Conservation (phyloP, 2,329 filamentous ascomycete genomes). For the Fusarium setosum region DNA sequence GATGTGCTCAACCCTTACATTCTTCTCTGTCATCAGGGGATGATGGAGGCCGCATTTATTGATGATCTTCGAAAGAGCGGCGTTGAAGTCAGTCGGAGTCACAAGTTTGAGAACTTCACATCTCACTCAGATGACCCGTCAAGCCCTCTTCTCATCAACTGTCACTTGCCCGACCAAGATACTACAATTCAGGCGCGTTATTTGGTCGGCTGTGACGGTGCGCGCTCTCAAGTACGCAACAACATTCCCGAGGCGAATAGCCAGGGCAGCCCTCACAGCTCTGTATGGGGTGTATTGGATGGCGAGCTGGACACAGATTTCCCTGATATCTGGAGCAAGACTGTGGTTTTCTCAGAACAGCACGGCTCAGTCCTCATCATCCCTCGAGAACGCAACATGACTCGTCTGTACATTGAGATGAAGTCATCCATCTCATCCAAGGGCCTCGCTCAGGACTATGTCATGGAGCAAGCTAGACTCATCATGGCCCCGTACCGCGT, state of each 20-base stretch:
- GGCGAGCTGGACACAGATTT: slow-evolving; percentile 77
- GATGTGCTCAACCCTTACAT: slow-evolving; percentile 67
- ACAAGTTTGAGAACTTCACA: slow-evolving; percentile 67
- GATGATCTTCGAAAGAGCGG: slow-evolving; percentile 74
- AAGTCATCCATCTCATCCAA: slow-evolving; percentile 55
- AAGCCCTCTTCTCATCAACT: slow-evolving; percentile 57
- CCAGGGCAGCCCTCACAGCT: slow-evolving; percentile 63
- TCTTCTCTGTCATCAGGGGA: slow-evolving; percentile 75
- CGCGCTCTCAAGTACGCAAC: slow-evolving; percentile 74
- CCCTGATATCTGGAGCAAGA: slow-evolving; percentile 80
- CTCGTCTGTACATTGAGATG: slow-evolving; percentile 69
- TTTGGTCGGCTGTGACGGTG: slow-evolving; percentile 77
- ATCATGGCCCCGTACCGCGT: slow-evolving; percentile 68
- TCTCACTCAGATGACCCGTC: slow-evolving; percentile 45
- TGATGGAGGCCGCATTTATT: slow-evolving; percentile 77
- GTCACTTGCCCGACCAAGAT: slow-evolving; percentile 59
- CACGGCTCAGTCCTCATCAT: slow-evolving; percentile 77
- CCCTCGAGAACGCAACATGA: slow-evolving; percentile 77
- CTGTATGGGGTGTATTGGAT: slow-evolving; percentile 77
- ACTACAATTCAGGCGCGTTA: slow-evolving; percentile 68
- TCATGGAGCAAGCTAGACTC: slow-evolving; percentile 72
- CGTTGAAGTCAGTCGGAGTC: slow-evolving; percentile 70
- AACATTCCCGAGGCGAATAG: slow-evolving; percentile 67
- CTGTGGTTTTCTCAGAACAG: slow-evolving; percentile 72
- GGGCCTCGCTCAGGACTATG: slow-evolving; percentile 68